phyloP scores from a whole-genome alignment of 2,329 filamentous ascomycete genomes.

The Ophiocordyceps camponoti-rufipedis region DNA sequence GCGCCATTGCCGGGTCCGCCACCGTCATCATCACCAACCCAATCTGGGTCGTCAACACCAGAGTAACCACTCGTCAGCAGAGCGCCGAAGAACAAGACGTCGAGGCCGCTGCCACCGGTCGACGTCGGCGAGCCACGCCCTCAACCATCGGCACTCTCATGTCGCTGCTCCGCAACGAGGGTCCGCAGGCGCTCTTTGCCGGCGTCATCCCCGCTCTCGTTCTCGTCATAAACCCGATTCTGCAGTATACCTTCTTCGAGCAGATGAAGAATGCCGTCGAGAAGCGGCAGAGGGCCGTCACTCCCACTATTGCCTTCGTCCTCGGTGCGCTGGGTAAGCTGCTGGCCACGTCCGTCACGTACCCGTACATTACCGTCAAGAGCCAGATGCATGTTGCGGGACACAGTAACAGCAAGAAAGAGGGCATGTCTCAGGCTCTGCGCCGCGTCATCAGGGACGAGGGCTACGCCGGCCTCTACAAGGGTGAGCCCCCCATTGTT shows the following conservation, averaged over 20 bases:
- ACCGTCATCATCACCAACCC: slow-evolving; percentile 95
- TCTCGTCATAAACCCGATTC: slow-evolving; percentile 91
- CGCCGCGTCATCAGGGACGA: slow-evolving; percentile 70
- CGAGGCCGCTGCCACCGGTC: slow-evolving; percentile 17
- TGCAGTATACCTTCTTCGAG: slow-evolving; percentile 98
- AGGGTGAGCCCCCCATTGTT: slow-evolving; percentile 38
- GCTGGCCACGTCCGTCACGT: slow-evolving; percentile 82
- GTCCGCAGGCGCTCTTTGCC: slow-evolving; percentile 68
- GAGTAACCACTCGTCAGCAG: slow-evolving; percentile 80
- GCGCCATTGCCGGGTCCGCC: slow-evolving; percentile 80
- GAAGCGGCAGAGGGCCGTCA: slow-evolving; percentile 48
- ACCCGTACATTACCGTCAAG: slow-evolving; percentile 98
- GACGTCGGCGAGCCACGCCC: slow-evolving; percentile 29
- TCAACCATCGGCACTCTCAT: slow-evolving; percentile 70
- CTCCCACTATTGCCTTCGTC: slow-evolving; percentile 74
- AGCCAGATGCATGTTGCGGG: slow-evolving; percentile 88
- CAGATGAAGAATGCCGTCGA: slow-evolving; percentile 88
- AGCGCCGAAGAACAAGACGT: slow-evolving; percentile 23
- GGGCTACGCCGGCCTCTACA: slow-evolving; percentile 84
- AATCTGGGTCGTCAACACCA: slow-evolving; percentile 98
- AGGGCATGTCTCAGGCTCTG: slow-evolving; percentile 64
- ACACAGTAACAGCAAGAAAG: slow-evolving; percentile 50
- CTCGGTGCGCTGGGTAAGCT: slow-evolving; percentile 88
- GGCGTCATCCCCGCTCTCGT: slow-evolving; percentile 86
- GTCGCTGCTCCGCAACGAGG: slow-evolving; percentile 66